Base-by-base conservation (phyloP, 1,284 basidiomycete genomes). In the Neonothopanus nambi region DNA sequence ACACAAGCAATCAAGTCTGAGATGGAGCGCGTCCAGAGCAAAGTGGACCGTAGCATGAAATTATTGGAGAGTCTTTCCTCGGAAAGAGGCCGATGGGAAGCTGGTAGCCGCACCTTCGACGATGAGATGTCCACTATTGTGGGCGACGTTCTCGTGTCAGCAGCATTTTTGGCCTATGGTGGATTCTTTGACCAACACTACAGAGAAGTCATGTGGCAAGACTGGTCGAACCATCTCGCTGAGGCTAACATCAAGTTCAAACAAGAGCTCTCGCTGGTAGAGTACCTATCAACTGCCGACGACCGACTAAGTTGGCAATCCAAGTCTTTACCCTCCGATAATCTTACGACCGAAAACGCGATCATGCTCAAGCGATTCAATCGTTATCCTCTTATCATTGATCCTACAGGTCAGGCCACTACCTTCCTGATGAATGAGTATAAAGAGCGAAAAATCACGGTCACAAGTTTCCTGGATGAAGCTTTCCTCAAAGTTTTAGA, bases 101-200 rank as follows among this genome's bases (percentile, higher is more conserved):
- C 84, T 11, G 94, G 95, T 37, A 98, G 96, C 70, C 87, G 89
- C 52, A 96, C 95, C 0, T 99, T 99, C 68, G 97, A 99, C 65
- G 87, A 87, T 2, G 96, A 99, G 71, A 98, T 99, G 95, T 92
- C 93, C 67, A 99, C 98, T 36, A 96, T 99, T 61, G 92, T 96
- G 26, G 97, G 97, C 40, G 97, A 99, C 68, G 95, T 98, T 30
- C 76, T 99, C 35, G 81, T 99, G 33, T 98, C 96, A 24, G 91
- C 97, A 0, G 97, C 94, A 0, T 98, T 98, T 84, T 74, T 99
- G 55, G 95, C 96, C 1, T 99, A 99, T 65, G 90, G 91, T 18
- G 97, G 97, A 54, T 99, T 95, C 84, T 99, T 99, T 68, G 97
- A 99, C 67, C 97, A 99, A 68, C 89, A 94, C 65, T 97, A 98